Base-by-base conservation (phyloP, 108 stramenopile genomes). In the Schizochytrium sp. region DNA sequence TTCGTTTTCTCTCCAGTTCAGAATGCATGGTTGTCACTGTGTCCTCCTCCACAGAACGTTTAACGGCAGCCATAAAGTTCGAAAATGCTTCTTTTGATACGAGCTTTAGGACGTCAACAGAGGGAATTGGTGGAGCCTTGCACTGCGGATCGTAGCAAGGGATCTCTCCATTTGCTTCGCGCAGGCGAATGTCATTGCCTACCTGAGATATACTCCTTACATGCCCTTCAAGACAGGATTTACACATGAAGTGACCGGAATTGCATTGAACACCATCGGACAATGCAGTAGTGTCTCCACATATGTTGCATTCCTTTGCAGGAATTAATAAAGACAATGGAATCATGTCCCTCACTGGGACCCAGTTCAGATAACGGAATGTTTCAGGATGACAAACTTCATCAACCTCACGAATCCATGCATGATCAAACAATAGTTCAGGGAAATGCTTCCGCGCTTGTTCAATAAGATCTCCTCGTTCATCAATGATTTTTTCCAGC, bases 1-100 rank as follows among this genome's bases (percentile, higher is more conserved):
- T 55, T 47, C 76, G 76, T 44, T 69, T 69, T 47, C 76, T 47
- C 47, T 83, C 76, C 76, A 83, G 49, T 12, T 83, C 76, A 53
- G 76, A 49, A 47, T 83, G 47, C 76, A 49, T 55, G 17, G 47
- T 47, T 8, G 2, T 49, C 45, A 55, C 76, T 13, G 47, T 28
- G 17, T 83, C 76, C 55, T 83, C 76, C 76, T 83, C 76, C 50
- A 83, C 53, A n/a, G 76, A 83, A 10, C 76, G 47, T 13, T 49
- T 55, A 13, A 83, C 47, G 28, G 76, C 76, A 40, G 50, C 50
- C 7, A 83, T 17, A 1, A 83, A 83, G 45, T 40, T 17, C 76
- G 40, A 38, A 40, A 55, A 40, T 8, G 53, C 40, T 7, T 83
- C 76, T 10, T 83, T 55, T 47, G 50, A 49, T 5, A 83, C 76